These are phyloP conservation scores for Jatropha curcas DNA, from an alignment of 345 rosid species.

Conservation along the genomic window DNA sequence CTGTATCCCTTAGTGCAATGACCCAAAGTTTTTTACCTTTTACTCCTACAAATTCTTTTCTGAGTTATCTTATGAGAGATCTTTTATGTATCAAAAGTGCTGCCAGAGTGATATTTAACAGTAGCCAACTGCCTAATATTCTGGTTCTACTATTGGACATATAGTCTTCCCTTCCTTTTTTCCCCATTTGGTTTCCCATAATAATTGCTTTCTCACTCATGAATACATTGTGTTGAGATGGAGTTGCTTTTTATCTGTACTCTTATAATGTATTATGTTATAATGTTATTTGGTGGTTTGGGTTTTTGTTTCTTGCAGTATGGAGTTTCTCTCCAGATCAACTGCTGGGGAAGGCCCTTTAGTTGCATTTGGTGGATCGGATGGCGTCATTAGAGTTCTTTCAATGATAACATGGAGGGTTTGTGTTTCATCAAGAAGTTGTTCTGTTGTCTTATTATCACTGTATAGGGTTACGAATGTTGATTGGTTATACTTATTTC, in stretches of 20 bases:
- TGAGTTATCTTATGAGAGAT: background rate
- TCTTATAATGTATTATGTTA: constrained; percentile 9
- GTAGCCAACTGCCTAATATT: background rate
- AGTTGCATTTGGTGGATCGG: constrained; percentile 97
- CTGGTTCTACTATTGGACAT: background rate
- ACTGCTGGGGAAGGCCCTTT: constrained; percentile 89
- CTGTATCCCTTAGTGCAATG: background rate
- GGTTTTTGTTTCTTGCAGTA: constrained; percentile 47
- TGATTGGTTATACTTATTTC: constrained; percentile 21
- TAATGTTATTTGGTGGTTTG: constrained; percentile 3
- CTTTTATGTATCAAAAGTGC: background rate
- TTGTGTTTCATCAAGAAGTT: constrained; percentile 25
- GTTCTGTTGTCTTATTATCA: constrained; percentile 19
- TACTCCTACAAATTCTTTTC: background rate
- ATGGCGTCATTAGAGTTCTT: constrained; percentile 97
- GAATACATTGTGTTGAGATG: background rate
- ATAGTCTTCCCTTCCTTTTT: too few relatives aligned
- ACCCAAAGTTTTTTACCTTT: background rate
- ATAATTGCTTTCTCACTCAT: background rate
- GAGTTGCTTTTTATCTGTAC: constrained; percentile 4
- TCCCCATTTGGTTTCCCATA: background rate
- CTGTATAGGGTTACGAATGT: constrained; percentile 1
- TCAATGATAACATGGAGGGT: constrained; percentile 99
- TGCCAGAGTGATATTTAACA: background rate
- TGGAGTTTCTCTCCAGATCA: constrained; percentile 90